Conservation (phyloP, 2,329 filamentous ascomycete genomes). For the Hirsutella minnesotensis region DNA sequence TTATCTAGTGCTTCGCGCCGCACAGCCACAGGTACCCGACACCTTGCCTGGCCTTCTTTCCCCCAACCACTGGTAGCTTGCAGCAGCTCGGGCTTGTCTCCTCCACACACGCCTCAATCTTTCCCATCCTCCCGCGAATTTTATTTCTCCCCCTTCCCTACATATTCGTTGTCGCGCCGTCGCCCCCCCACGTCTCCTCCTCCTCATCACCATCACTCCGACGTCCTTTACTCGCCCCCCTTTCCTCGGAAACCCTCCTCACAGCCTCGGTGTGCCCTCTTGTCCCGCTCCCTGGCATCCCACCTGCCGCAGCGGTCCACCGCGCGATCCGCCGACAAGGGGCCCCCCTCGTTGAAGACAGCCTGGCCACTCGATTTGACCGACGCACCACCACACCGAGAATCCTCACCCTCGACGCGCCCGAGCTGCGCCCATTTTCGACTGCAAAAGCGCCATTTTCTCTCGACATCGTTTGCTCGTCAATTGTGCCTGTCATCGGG, state of each 20-base stretch:
- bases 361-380: slow-evolving; percentile 19
- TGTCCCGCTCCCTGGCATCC: not conserved
- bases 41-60: too few species aligned
- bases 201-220: not conserved
- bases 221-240: not conserved
- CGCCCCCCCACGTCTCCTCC: not conserved
- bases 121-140: not conserved
- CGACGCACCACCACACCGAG: slow-evolving; percentile 6
- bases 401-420: slow-evolving; percentile 6
- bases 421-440: slow-evolving; percentile 1
- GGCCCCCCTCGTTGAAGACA: slow-evolving; percentile 14
- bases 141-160: not conserved
- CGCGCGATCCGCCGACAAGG: slow-evolving; percentile 7
- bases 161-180: not conserved
- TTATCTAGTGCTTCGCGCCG: too few species aligned
- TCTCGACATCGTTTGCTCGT: not conserved
- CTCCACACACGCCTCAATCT: not conserved
- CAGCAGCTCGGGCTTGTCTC: not conserved
- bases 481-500: not conserved
- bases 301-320: slow-evolving; percentile 3
- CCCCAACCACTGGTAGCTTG: too few species aligned
- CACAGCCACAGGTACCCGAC: too few species aligned
- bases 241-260: not conserved
- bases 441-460: not conserved
- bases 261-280: not conserved